A percentile compares a stretch with the other conserved stretches of the same genome.
Evolutionary conservation across 1,284 basidiomycete genomes (phyloP).

Genomic region (Neolentinus lepideus): DNA sequence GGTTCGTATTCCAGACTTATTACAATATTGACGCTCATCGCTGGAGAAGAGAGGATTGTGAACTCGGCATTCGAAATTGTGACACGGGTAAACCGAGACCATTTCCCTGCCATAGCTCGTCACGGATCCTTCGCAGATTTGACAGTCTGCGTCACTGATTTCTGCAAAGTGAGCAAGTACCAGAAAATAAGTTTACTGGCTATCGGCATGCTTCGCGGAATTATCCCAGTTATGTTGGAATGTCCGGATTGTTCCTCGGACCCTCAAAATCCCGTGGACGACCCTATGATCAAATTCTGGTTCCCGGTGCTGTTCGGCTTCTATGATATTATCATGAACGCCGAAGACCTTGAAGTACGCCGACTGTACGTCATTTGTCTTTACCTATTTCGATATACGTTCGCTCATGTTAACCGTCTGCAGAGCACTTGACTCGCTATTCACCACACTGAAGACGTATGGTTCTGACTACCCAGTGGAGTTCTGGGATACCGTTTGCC

Average conservation of each 20-base stretch:
- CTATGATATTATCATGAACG: conserved; percentile 99
- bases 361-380: conserved; percentile 60
- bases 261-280: conserved; percentile 45
- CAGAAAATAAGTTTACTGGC: conserved; percentile 97
- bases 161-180: conserved; percentile 98
- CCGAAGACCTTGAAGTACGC: conserved; percentile 97
- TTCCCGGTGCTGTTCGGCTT: conserved; percentile 95
- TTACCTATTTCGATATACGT: conserved; percentile 5
- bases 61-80: conserved; percentile 97
- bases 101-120: conserved; percentile 87
- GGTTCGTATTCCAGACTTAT: conserved; percentile 35
- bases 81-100: conserved; percentile 83
- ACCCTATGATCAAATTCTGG: conserved; percentile 94
- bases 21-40: background rate
- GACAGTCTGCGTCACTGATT: conserved; percentile 96
- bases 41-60: conserved; percentile 73
- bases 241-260: conserved; percentile 76
- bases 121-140: conserved; percentile 95
- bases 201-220: conserved; percentile 91
- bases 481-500: conserved; percentile 98
- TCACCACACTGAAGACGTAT: conserved; percentile 89
- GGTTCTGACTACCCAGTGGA: conserved; percentile 83
- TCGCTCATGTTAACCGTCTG: conserved; percentile 5
- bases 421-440: conserved; percentile 93
- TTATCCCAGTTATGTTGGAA: conserved; percentile 88